Conservation (phyloP, 164 flowering plant species). For the Chimonanthus praecox region DNA sequence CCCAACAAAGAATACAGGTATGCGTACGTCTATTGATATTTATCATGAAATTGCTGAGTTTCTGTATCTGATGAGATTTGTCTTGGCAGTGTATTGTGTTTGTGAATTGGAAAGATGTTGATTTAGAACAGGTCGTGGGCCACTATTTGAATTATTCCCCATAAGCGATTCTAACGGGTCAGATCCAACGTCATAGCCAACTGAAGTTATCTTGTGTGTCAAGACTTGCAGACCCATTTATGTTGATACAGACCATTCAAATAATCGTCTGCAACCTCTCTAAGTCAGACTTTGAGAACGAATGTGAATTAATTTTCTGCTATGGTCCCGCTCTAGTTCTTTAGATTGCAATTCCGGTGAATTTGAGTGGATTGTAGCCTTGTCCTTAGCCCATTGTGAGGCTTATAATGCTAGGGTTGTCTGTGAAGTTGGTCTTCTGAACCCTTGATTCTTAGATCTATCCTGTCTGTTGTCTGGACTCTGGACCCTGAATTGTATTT, state of each 20-base stretch:
- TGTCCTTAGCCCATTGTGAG: not conserved
- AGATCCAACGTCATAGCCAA: not conserved
- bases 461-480: constrained; percentile 7
- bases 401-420: not conserved
- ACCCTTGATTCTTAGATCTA: constrained; percentile 5
- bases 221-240: too few species aligned
- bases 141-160: too few species aligned
- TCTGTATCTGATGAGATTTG: not conserved
- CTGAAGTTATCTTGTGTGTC: not conserved
- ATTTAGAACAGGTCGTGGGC: too few species aligned
- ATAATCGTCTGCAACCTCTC: too few species aligned
- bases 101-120: not conserved
- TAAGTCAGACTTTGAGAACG: too few species aligned
- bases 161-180: not conserved
- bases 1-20: constrained; percentile 75
- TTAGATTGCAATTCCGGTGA: not conserved
- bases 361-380: not conserved
- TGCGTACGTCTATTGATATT: not conserved
- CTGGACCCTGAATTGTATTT: not conserved
- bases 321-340: not conserved
- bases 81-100: not conserved
- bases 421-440: constrained; percentile 2
- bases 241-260: too few species aligned
- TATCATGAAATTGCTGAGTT: not conserved
- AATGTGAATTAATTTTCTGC: too few species aligned